Percentiles rank a stretch among this genome's conserved stretches.
Evolutionary conservation across 768 basidiomycete species (phyloP).

Genomic region (Collybia sp.): DNA sequence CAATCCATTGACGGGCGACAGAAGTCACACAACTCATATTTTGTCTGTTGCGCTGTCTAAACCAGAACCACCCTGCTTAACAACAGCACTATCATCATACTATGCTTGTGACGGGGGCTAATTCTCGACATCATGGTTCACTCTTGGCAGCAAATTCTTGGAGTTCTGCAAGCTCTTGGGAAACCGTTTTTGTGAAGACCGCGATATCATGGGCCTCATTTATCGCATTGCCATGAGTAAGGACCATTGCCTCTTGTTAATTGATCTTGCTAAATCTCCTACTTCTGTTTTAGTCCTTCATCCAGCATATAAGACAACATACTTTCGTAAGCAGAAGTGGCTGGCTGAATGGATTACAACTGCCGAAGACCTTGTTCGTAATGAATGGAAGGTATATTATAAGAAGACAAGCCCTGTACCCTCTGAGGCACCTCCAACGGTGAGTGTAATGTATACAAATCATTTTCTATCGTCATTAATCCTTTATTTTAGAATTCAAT

Average conservation of each 20-base stretch:
- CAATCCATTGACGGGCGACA: too few relatives aligned
- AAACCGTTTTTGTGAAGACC: too few relatives aligned
- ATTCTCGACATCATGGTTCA: too few relatives aligned
- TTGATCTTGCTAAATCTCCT: not conserved
- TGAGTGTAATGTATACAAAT: not conserved
- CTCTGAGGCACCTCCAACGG: not conserved
- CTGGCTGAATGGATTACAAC: conserved; percentile 12
- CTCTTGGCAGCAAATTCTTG: too few relatives aligned
- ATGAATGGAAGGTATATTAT: not conserved
- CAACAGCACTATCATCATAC: too few relatives aligned
- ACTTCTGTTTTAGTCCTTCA: conserved; percentile 12
- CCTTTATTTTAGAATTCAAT: not conserved
- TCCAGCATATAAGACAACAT: conserved; percentile 11
- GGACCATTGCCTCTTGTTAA: not conserved
- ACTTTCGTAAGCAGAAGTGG: conserved; percentile 14
- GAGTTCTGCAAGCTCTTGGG: too few relatives aligned
- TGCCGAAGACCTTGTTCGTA: conserved; percentile 4
- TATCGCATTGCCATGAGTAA: conserved; percentile 13
- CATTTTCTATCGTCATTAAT: not conserved
- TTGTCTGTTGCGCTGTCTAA: too few relatives aligned
- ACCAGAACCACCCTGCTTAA: too few relatives aligned
- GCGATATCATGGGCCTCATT: too few relatives aligned
- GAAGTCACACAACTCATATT: too few relatives aligned
- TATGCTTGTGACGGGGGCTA: too few relatives aligned
- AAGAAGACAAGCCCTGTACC: not conserved